Conservation (phyloP, 352 stramenopile genomes). For the Phytophthora citrophthora region DNA sequence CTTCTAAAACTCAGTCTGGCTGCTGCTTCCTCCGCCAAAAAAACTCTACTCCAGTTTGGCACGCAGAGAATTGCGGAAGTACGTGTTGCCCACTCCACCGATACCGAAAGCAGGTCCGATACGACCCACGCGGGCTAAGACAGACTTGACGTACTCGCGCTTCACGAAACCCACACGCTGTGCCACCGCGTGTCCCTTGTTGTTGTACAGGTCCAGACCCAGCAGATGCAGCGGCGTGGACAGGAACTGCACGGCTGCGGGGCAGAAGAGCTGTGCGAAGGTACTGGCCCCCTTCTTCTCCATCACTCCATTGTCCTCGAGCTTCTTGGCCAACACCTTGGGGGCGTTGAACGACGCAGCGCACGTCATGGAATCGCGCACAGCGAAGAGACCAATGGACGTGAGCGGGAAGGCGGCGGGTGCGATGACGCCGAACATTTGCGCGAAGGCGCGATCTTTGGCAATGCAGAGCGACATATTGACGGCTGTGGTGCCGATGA, state of each 20-base stretch:
- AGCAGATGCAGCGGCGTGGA: conserved; percentile 91
- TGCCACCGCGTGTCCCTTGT: conserved; percentile 35
- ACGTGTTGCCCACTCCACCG: conserved; percentile 87
- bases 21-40: conserved; percentile 12
- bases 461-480: conserved; percentile 93
- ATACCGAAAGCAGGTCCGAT: conserved; percentile 92
- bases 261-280: conserved; percentile 82
- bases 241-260: conserved; percentile 85
- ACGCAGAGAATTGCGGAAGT: conserved; percentile 61
- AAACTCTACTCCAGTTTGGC: conserved; percentile 42
- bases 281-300: conserved; percentile 59
- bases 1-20: conserved; percentile 18
- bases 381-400: conserved; percentile 87
- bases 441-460: conserved; percentile 92
- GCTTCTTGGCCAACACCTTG: conserved; percentile 62
- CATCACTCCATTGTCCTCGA: conserved; percentile 60
- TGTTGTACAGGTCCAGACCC: conserved; percentile 92
- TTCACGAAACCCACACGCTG: conserved; percentile 67
- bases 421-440: conserved; percentile 90
- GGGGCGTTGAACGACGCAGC: conserved; percentile 90
- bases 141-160: conserved; percentile 89
- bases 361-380: conserved; percentile 88
- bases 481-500: conserved; percentile 86
- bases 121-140: conserved; percentile 79
- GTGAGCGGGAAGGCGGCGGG: conserved; percentile 77